Percentiles rank a stretch among this genome's conserved stretches.
These are phyloP conservation scores for Paecilomyces variotii DNA, from an alignment of 2,329 filamentous ascomycete species.

Conservation along the genomic window DNA sequence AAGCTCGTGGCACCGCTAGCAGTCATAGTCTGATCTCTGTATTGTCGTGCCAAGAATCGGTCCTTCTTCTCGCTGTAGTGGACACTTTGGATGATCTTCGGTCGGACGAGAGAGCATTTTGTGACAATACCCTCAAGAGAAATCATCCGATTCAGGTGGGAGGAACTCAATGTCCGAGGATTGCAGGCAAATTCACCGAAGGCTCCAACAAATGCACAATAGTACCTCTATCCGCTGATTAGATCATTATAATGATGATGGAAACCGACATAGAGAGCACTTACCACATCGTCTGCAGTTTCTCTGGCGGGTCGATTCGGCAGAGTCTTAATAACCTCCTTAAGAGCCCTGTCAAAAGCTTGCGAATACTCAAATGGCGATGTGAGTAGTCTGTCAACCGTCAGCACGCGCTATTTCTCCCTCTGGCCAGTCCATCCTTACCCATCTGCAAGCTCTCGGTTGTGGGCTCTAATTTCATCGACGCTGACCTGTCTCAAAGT, in stretches of 20 bases:
- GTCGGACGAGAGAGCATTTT: constrained; percentile 86
- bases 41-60: constrained; percentile 82
- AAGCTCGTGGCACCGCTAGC: constrained; percentile 75
- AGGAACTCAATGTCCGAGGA: constrained; percentile 80
- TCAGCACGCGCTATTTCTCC: constrained; percentile 8
- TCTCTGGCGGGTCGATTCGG: constrained; percentile 69
- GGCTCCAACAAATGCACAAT: constrained; percentile 93
- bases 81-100: constrained; percentile 96
- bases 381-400: constrained; percentile 57
- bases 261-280: constrained; percentile 7
- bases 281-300: constrained; percentile 63
- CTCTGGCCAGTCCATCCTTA: constrained; percentile 15
- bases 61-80: constrained; percentile 87
- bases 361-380: constrained; percentile 81
- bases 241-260: not conserved
- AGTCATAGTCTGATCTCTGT: constrained; percentile 95
- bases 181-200: constrained; percentile 95
- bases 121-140: constrained; percentile 97
- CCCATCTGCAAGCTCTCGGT: constrained; percentile 68
- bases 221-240: constrained; percentile 50
- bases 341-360: constrained; percentile 85
- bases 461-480: constrained; percentile 87
- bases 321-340: constrained; percentile 75
- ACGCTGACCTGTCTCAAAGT: constrained; percentile 54
- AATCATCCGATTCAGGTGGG: constrained; percentile 91